These are phyloP conservation scores for Trichoderma hamatum DNA, from an alignment of 2,329 filamentous ascomycete genomes.

Conservation along the genomic window DNA sequence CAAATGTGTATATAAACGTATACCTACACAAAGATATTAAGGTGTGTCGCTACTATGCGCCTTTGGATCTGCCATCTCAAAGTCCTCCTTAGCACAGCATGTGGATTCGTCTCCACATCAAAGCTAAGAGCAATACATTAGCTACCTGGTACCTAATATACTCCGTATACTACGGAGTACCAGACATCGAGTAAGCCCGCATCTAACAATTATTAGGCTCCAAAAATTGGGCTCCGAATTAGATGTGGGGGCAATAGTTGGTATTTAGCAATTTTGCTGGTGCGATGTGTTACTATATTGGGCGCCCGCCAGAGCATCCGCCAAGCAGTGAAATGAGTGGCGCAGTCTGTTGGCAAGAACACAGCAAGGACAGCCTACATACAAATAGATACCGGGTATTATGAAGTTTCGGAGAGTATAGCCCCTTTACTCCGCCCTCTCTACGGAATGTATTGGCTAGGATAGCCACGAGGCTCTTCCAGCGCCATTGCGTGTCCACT, in stretches of 20 bases:
- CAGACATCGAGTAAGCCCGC: no score
- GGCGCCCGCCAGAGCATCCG: neutral
- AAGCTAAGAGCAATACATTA: neutral
- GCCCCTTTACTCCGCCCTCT: neutral
- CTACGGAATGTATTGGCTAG: no score
- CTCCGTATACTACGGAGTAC: no score
- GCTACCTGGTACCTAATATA: no score
- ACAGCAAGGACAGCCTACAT: neutral
- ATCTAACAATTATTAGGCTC: neutral
- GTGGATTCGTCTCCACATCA: neutral
- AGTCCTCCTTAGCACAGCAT: neutral
- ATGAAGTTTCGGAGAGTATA: neutral
- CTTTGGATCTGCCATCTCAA: neutral
- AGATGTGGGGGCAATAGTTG: neutral
- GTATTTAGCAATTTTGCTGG: neutral
- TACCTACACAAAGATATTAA: neutral
- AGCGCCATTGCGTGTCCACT: neutral
- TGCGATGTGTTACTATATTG: neutral
- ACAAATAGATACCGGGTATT: neutral
- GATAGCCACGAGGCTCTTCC: neutral
- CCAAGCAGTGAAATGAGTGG: neutral
- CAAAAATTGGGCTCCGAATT: neutral
- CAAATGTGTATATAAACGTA: neutral
- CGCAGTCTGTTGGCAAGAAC: neutral
- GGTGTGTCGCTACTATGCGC: neutral